phyloP scores from a whole-genome alignment of 2,329 filamentous ascomycete genomes.

The Fusarium irregulare region DNA sequence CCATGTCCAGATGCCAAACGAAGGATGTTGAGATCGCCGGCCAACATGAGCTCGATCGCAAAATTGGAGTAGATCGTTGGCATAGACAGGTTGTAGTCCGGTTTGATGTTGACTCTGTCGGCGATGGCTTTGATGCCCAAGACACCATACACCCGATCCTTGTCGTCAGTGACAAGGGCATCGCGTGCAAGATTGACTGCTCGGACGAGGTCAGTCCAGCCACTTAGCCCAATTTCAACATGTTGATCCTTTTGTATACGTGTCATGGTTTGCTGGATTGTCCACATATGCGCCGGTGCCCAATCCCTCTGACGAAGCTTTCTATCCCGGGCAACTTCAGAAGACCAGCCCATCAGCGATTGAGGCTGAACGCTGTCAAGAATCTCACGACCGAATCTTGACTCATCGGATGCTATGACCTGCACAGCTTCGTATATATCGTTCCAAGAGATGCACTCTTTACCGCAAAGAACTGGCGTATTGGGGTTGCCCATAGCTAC shows the following conservation, averaged over 20 bases:
- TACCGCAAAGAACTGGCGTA: not conserved
- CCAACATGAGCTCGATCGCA: not conserved
- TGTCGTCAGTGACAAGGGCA: slow-evolving; percentile 1
- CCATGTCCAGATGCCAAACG: not conserved
- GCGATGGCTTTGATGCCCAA: slow-evolving; percentile 8
- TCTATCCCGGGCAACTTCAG: slow-evolving; percentile 4
- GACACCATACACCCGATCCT: slow-evolving; percentile 11
- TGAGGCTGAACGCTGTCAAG: not conserved
- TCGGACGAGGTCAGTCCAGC: not conserved
- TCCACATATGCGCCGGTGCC: not conserved
- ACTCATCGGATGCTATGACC: not conserved
- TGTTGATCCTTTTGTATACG: not conserved
- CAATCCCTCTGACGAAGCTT: not conserved
- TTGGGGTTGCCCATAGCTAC: not conserved
- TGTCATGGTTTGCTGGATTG: not conserved
- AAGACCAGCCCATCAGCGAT: not conserved
- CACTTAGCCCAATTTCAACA: rapidly evolving
- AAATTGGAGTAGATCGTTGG: not conserved
- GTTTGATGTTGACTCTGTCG: not conserved
- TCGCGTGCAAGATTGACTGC: not conserved
- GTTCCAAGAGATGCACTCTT: not conserved
- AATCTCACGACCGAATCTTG: slow-evolving; percentile 4
- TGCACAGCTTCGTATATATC: not conserved
- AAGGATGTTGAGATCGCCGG: not conserved
- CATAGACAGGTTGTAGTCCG: not conserved